Percentiles rank a stretch among this genome's conserved stretches.
These are phyloP conservation scores for Diospyros kaki DNA, from an alignment of 148 eudicot genomes.

Conservation along the genomic window DNA sequence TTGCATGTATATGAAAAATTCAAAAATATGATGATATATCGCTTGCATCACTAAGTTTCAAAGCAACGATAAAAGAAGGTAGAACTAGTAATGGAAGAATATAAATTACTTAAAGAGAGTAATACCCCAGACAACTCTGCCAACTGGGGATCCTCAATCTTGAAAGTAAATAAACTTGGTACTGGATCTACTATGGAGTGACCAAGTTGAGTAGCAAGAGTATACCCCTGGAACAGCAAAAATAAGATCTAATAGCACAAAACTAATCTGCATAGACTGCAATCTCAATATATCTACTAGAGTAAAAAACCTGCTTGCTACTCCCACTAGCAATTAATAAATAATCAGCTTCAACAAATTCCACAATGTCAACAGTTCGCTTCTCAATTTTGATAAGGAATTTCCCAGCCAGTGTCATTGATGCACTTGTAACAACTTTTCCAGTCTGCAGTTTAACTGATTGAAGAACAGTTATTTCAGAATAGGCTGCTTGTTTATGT, in stretches of 20 bases:
- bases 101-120: not conserved
- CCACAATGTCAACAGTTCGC: conserved; percentile 41
- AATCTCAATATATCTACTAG: conserved; percentile 1
- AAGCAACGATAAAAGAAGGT: not conserved
- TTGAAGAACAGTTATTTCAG: conserved; percentile 20
- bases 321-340: conserved; percentile 78
- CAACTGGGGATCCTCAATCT: conserved; percentile 71
- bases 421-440: conserved; percentile 52
- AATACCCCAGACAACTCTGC: conserved; percentile 79
- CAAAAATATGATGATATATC: not conserved
- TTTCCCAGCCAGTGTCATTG: conserved; percentile 46
- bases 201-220: conserved; percentile 82
- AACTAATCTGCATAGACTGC: not conserved
- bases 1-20: not conserved
- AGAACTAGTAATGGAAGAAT: not conserved
- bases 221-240: conserved; percentile 57
- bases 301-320: conserved; percentile 60
- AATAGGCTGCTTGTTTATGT: conserved; percentile 1
- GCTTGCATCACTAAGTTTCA: not conserved
- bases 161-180: conserved; percentile 94
- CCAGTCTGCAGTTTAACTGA: conserved; percentile 82
- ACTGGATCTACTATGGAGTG: conserved; percentile 84
- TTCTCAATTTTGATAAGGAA: conserved; percentile 64
- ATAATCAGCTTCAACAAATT: conserved; percentile 66
- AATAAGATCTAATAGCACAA: not conserved